A percentile compares a stretch with the other conserved stretches of the same genome.
phyloP scores from a whole-genome alignment of 768 basidiomycete genomes.

The Phylloporus scabripes region DNA sequence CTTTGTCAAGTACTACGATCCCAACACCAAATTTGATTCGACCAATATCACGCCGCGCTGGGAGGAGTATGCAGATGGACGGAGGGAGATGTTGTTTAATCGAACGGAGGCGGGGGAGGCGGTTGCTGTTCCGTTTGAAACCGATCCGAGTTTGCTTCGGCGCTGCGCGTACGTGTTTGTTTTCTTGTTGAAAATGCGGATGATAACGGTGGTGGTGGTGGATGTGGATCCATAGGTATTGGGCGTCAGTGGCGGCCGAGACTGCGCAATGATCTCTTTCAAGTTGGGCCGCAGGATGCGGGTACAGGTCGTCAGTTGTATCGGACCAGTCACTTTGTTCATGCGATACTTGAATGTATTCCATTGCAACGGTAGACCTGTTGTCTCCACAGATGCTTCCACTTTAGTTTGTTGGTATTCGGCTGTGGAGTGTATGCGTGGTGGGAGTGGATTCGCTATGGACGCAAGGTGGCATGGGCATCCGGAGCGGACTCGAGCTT shows the following conservation, averaged over 20 bases:
- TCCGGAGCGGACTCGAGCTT: no score
- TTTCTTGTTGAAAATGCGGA: no score
- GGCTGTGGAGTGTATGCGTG: no score
- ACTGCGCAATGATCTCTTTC: background rate
- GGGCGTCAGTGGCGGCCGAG: background rate
- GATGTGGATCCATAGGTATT: background rate
- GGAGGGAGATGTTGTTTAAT: conserved; percentile 18
- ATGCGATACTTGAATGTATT: no score
- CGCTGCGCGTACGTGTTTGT: conserved; percentile 13
- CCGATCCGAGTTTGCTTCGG: background rate
- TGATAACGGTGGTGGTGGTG: background rate
- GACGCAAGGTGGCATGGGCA: no score
- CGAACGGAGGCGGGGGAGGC: conserved; percentile 3
- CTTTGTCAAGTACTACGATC: conserved; percentile 17
- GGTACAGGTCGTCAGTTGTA: no score
- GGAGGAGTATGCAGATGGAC: conserved; percentile 1
- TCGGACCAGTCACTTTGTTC: no score
- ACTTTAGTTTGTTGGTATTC: no score
- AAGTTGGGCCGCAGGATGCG: no score
- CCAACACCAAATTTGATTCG: conserved; percentile 17
- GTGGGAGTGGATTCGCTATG: no score
- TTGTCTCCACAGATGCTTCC: no score
- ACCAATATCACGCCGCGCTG: conserved; percentile 15
- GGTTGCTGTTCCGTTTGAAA: background rate
- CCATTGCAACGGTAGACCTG: no score